Evolutionary conservation across 148 eudicot genomes (phyloP), one percentile per base, ranked within the genome.

Genomic region (Amaranthus cruentus): DNA sequence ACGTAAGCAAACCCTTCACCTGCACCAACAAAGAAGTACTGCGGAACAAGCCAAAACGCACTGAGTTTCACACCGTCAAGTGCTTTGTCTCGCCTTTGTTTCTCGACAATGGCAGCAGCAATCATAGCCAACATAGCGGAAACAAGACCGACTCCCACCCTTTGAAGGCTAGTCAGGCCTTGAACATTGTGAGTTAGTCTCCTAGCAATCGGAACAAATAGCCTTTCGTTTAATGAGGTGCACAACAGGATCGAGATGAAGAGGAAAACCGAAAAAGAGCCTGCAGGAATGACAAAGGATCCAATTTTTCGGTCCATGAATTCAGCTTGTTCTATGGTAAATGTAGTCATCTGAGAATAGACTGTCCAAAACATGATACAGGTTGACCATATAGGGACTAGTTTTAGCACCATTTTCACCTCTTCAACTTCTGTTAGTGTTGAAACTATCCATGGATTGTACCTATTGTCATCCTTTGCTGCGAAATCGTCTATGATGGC

Each of bases 341-440:
- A 96, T 60, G 99, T 96, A 53, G 90, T 96, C 99, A 96, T 96
- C 73, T 96, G 96, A 21, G 99, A 96, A 88, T 96, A 96, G 51
- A 88, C 85, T 61, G 99, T 96, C 99, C 99, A 96, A 71, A 96
- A 96, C 64, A 92, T 87, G 71, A 96, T 96, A 47, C 87, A 90
- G 8, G 99, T 96, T 7, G 96, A 86, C 99, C 99, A 96, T 68
- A 96, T 86, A 2, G 97, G 99, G 61, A 96, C 61, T 13, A 96
- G 92, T 75, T 84, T 92, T 58, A 89, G 65, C 42, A 92, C 99
- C 94, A 96, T 82, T 81, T 96, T 96, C 66, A 96, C 99, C 76
- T 96, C 97, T 83, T 92, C 99, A 1, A 96, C 99, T 84, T 96
- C 87, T 13, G 91, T 86, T 47, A 96, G 87, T 0, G 94, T 90